Percentiles rank a stretch among this genome's conserved stretches.
Evolutionary conservation across 495 filamentous ascomycete species (phyloP).

Genomic region (Daldinia vernicosa): DNA sequence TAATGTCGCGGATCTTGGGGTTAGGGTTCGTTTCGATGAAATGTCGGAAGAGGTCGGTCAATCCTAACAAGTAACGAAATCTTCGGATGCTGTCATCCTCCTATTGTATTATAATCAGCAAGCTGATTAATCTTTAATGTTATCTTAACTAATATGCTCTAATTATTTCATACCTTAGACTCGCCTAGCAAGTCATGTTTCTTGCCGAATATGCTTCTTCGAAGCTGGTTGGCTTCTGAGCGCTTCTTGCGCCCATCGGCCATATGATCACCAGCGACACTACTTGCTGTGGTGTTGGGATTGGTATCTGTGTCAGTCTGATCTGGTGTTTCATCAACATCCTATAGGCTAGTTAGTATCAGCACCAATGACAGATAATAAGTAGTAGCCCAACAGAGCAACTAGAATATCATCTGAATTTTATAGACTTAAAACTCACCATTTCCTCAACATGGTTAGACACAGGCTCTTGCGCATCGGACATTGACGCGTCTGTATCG

Average conservation of each 20-base stretch:
- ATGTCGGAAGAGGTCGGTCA: constrained; percentile 98
- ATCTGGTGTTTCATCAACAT: constrained; percentile 81
- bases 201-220: constrained; percentile 90
- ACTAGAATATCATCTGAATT: neutral
- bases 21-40: constrained; percentile 98
- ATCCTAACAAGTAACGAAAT: constrained; percentile 93
- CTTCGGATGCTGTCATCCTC: constrained; percentile 95
- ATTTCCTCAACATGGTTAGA: constrained; percentile 53
- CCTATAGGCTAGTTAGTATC: constrained; percentile 53
- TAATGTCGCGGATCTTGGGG: constrained; percentile 87
- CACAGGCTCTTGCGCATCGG: constrained; percentile 65
- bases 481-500: constrained; percentile 65
- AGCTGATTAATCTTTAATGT: neutral
- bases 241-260: constrained; percentile 84
- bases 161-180: constrained; percentile 73
- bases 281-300: constrained; percentile 90
- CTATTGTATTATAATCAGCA: constrained; percentile 56
- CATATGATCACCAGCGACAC: constrained; percentile 75
- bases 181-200: constrained; percentile 91
- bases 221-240: constrained; percentile 83
- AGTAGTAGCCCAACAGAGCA: constrained; percentile 6
- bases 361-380: neutral
- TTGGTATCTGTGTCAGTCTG: constrained; percentile 93
- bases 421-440: constrained; percentile 49
- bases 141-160: constrained; percentile 9